These are phyloP conservation scores for Amylostereum chailletii DNA, from an alignment of 1,284 basidiomycete genomes.

Conservation along the genomic window DNA sequence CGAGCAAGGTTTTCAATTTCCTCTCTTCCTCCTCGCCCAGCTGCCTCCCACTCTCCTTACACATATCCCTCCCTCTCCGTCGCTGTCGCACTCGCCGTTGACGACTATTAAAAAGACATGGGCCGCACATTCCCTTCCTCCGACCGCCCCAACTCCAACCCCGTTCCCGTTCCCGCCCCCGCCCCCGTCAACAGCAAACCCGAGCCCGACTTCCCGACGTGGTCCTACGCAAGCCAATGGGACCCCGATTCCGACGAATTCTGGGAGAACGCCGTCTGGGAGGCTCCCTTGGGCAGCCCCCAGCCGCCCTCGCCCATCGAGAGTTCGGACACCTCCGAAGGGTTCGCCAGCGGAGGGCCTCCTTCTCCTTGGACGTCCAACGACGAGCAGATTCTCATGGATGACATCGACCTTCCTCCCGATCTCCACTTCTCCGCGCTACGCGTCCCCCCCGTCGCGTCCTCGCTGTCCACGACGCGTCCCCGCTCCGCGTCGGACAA, in stretches of 20 bases:
- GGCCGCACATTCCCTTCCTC: conserved; percentile 62
- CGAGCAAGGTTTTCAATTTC: too few species aligned
- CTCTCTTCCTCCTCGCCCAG: too few species aligned
- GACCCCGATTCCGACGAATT: conserved; percentile 79
- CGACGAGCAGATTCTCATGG: not conserved
- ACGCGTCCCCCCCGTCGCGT: not conserved
- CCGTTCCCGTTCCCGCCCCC: conserved; percentile 37
- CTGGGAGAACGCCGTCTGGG: conserved; percentile 58
- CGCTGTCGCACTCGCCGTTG: not conserved
- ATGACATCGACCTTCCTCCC: not conserved
- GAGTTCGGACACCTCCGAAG: not conserved
- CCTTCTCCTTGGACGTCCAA: not conserved
- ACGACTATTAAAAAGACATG: conserved; percentile 28
- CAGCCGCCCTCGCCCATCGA: conserved; percentile 13
- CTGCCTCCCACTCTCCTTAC: conserved; percentile 7
- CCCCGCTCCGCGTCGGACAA: not conserved
- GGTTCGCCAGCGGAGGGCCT: not conserved
- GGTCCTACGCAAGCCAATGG: conserved; percentile 60
- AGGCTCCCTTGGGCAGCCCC: conserved; percentile 47
- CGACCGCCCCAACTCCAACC: conserved; percentile 24
- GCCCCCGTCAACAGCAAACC: conserved; percentile 24
- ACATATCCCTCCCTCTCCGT: conserved; percentile 5
- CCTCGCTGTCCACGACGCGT: not conserved
- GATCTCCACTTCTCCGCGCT: not conserved
- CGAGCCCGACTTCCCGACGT: conserved; percentile 39